Conservation (phyloP, 2,329 filamentous ascomycete genomes). For the Chaetomium strumarium region DNA sequence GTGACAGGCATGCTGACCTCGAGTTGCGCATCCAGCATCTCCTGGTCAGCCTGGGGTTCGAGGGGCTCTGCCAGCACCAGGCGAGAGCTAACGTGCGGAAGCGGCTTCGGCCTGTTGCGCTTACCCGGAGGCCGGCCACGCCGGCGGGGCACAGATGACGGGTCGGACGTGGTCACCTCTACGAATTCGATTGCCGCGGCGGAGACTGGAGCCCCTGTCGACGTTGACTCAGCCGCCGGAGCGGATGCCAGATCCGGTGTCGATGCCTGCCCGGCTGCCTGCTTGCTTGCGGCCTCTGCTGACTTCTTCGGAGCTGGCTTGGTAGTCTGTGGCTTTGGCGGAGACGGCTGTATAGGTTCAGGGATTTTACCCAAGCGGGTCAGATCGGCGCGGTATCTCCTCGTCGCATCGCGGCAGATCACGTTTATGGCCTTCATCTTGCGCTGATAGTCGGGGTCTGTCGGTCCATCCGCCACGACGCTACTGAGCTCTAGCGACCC, state of each 20-base stretch:
- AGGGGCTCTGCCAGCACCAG: background rate
- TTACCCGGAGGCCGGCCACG: slow-evolving; percentile 7
- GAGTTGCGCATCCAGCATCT: slow-evolving; percentile 32
- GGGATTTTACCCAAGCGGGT: slow-evolving; percentile 34
- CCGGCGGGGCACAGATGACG: background rate
- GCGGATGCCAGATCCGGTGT: background rate
- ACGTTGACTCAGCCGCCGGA: background rate
- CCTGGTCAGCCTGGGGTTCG: slow-evolving; percentile 2
- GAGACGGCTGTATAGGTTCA: background rate
- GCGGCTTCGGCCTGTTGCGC: slow-evolving; percentile 3
- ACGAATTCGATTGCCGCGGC: background rate
- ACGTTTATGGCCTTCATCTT: slow-evolving; percentile 64
- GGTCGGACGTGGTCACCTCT: background rate
- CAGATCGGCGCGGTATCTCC: slow-evolving; percentile 64
- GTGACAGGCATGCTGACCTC: slow-evolving; percentile 36
- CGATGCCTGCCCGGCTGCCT: slow-evolving; percentile 15
- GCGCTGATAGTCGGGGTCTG: slow-evolving; percentile 46
- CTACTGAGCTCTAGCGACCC: slow-evolving; percentile 49
- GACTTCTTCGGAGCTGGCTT: background rate
- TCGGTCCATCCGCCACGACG: slow-evolving; percentile 45
- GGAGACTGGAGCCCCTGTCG: background rate
- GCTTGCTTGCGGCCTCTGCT: slow-evolving; percentile 28
- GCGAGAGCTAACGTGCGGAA: slow-evolving; percentile 3
- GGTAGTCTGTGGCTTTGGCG: slow-evolving; percentile 20
- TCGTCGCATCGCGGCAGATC: slow-evolving; percentile 70